Percentiles rank a stretch among this genome's conserved stretches.
phyloP scores from a whole-genome alignment of 306 rosid genomes.

The Cercis canadensis region DNA sequence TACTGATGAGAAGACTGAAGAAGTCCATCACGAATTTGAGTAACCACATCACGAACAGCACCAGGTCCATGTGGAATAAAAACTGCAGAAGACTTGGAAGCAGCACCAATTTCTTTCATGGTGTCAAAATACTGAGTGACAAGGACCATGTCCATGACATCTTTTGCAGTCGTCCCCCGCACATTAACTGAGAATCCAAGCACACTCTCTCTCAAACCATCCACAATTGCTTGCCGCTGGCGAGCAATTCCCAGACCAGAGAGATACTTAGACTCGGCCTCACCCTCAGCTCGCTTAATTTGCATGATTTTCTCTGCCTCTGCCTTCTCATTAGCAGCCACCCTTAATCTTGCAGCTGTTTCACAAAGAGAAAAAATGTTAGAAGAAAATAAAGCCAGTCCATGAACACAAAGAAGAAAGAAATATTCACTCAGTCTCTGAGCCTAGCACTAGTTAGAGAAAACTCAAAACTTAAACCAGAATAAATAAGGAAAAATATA shows the following conservation, averaged over 20 bases:
- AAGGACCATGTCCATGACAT: constrained; percentile 98
- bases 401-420: no score
- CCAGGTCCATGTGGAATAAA: constrained; percentile 99
- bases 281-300: constrained; percentile 91
- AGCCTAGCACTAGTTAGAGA: no score
- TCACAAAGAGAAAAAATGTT: constrained; percentile 22
- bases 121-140: constrained; percentile 97
- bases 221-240: constrained; percentile 95
- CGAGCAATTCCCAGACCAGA: constrained; percentile 90
- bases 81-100: constrained; percentile 92
- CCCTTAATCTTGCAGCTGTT: constrained; percentile 89
- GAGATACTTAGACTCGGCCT: constrained; percentile 92
- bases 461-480: no score
- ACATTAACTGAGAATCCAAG: constrained; percentile 87
- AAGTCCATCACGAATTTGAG: constrained; percentile 92
- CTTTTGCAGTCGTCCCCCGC: constrained; percentile 88
- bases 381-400: constrained; percentile 2
- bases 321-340: constrained; percentile 93
- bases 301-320: constrained; percentile 95
- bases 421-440: no score
- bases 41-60: constrained; percentile 83
- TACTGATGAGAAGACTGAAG: constrained; percentile 72
- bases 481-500: no score
- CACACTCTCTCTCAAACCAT: constrained; percentile 92
- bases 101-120: constrained; percentile 94